Evolutionary conservation across 352 stramenopile species (phyloP).

Genomic region (Thalassiosira mediterranea): DNA sequence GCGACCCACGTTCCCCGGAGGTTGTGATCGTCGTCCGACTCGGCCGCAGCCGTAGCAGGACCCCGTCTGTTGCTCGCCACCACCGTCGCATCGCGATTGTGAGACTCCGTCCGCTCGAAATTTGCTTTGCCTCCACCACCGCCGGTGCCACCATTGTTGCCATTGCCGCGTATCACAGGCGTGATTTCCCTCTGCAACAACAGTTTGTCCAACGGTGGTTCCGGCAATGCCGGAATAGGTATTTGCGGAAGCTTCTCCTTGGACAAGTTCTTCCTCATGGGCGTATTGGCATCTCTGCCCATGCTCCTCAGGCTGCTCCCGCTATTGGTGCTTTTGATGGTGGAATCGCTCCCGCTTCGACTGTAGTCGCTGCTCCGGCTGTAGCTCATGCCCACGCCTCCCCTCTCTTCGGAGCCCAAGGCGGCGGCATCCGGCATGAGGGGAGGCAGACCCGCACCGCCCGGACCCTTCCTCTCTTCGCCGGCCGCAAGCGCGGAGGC

Average conservation of each 20-base stretch:
- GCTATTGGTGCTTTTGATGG: no score
- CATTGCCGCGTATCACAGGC: background rate
- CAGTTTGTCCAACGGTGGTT: no score
- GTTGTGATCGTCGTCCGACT: background rate
- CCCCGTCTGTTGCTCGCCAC: conserved; percentile 15
- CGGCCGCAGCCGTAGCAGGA: background rate
- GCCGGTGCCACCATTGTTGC: background rate
- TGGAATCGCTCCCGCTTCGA: conserved; percentile 1
- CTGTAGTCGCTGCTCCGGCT: no score
- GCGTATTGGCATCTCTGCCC: background rate
- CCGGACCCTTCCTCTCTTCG: conserved; percentile 2
- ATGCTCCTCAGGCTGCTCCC: no score
- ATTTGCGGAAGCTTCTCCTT: background rate
- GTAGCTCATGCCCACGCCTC: no score
- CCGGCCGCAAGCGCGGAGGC: background rate
- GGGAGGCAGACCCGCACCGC: no score
- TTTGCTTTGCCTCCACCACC: background rate
- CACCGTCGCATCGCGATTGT: conserved; percentile 33
- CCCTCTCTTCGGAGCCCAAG: no score
- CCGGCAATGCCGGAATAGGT: no score
- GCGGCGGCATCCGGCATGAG: background rate
- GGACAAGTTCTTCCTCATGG: background rate
- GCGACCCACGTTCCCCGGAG: background rate
- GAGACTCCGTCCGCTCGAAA: background rate
- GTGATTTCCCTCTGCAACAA: background rate